Base-by-base conservation (phyloP, 805 yeast species). In the Starmerella geochares region DNA sequence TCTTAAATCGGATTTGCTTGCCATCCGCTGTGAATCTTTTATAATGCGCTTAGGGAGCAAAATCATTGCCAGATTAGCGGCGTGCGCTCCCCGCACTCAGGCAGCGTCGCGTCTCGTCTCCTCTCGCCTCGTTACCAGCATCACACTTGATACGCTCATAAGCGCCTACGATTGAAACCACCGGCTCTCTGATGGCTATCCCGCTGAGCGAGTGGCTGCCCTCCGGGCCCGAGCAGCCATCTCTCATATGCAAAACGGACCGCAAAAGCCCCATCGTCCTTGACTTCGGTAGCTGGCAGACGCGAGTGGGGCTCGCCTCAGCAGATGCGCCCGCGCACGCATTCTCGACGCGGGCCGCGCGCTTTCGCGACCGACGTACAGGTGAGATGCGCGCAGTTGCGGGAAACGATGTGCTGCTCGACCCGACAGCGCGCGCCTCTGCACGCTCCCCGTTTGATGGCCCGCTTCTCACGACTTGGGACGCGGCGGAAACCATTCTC, bases 381-480 rank as follows among this genome's bases (percentile, higher is more conserved):
- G 54, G 58, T 13, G 71, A 69, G 51, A 72, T 79, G 4, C 73
- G 83, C 56, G 78, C 92, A 0, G 72, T 84, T 50, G 79, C 86
- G 2, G 99, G 99, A 2, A 78, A 83, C 59, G 97, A 90, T 63
- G 77, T 80, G 17, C 78, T 72, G 60, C 62, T 83, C 27, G 97
- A 88, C 58, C 74, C 80, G 8, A 67, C 82, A 1, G 75, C 83
- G 41, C 76, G 80, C 54, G 72, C 84, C 16, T 80, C 81, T 48
- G 75, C 85, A 29, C 80, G 77, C 59, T 71, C 85, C 4, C 95
- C 96, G 0, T 90, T 76, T 62, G 98, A 92, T 64, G 95, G 95
- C 0, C 76, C 85, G 4, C 69, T 86, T 57, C 71, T 92, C 31
- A 81, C 94, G 23, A 94, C 88, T 64, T 94, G 97, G 97, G 97